Base-by-base conservation (phyloP, 495 filamentous ascomycete species). In the Staphylotrichum tortipilum region DNA sequence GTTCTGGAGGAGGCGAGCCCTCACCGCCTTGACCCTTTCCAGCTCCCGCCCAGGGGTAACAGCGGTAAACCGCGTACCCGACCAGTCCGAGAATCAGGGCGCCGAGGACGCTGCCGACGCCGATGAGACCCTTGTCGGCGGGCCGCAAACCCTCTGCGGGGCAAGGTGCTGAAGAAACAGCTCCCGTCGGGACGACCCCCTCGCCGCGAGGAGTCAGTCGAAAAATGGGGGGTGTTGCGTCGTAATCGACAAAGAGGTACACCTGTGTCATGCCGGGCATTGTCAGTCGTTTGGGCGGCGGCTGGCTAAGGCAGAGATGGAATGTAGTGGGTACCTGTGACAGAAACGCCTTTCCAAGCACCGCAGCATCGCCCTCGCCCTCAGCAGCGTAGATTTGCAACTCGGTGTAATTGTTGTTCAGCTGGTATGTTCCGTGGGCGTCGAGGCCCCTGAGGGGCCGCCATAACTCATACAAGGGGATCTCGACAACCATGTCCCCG, bases 311-410 rank as follows among this genome's bases (percentile, higher is more conserved):
- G 5, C 15, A 37, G 7, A 3, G 4, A 10, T 4, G n/a, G 44
- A 9, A 38, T 19, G 18, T 3, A 10, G 18, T 9, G 10, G 38
- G 14, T 19, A 53, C 45, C 38, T 54, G 47, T 14, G 57, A 59
- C 1, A 59, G 44, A 40, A 59, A 56, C 3, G 46, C 50, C 18
- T 59, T 59, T 0, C 57, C 57, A 9, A 59, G n/a, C 14, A 59
- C 57, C 0, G 53, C 35, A 6, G 49, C 50, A 28, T 2, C 52
- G 28, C 10, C 26, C 26, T 10, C 6, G 26, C 6, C 26, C 6
- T 28, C 26, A 10, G 26, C 26, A 28, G 6, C 26, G 26, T 28
- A 28, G 26, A 28, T 10, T 28, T 28, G 26, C 6, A 28, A 10
- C 26, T 28, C 26, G 10, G 6, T 28, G 26, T 7, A 28, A 28